Percentiles rank a stretch among this genome's conserved stretches.
Evolutionary conservation across 129 eudicot species (phyloP).

Genomic region (Pittosporum tobira): DNA sequence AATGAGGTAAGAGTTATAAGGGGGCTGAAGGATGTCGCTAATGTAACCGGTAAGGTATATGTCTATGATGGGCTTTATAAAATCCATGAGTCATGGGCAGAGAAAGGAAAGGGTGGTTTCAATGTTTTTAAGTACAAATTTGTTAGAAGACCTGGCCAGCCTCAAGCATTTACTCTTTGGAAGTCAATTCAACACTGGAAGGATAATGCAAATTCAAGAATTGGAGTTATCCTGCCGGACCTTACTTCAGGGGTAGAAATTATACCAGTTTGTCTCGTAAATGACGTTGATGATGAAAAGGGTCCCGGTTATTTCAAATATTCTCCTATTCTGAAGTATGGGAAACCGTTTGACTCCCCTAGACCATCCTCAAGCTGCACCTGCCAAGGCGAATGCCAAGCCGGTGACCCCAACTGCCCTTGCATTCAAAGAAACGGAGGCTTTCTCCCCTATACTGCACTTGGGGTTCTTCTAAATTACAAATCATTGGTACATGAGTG

Average conservation of each 20-base stretch:
- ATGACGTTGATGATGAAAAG: conserved; percentile 60
- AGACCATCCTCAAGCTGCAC: conserved; percentile 34
- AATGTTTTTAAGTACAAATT: conserved; percentile 72
- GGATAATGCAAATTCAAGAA: conserved; percentile 41
- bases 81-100: conserved; percentile 77
- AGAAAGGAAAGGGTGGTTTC: conserved; percentile 64
- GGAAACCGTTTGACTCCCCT: conserved; percentile 37
- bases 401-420: conserved; percentile 44
- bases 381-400: conserved; percentile 62
- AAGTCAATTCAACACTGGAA: conserved; percentile 79
- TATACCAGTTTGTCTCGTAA: conserved; percentile 61
- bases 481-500: conserved; percentile 68
- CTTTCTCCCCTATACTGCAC: conserved; percentile 43
- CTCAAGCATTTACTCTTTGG: conserved; percentile 68
- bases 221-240: conserved; percentile 60
- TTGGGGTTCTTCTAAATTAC: conserved; percentile 54
- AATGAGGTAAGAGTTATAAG: conserved; percentile 83
- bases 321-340: conserved; percentile 34
- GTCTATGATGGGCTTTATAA: conserved; percentile 83
- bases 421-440: conserved; percentile 72
- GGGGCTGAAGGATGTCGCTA: conserved; percentile 48
- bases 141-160: conserved; percentile 66
- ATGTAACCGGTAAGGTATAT: conserved; percentile 57
- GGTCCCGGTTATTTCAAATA: conserved; percentile 80
- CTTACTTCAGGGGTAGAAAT: conserved; percentile 63